phyloP scores from a whole-genome alignment of 2,329 filamentous ascomycete species.

The Neopestalotiopsis clavispora region DNA sequence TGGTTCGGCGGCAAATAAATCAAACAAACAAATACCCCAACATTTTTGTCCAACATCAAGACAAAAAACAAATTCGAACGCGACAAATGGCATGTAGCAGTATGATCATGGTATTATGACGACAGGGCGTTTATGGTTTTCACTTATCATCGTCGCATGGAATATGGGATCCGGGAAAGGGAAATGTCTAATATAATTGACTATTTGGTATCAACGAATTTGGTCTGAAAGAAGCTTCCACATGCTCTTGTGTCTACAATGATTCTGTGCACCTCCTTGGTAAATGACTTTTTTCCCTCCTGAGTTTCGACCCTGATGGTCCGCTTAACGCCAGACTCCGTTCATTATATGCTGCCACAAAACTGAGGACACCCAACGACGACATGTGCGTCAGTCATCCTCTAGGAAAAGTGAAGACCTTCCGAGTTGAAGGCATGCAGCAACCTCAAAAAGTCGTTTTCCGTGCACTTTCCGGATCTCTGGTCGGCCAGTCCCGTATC shows the following conservation, averaged over 20 bases:
- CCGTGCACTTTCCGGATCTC: conserved; percentile 84
- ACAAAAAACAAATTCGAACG: too few relatives aligned
- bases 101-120: conserved; percentile 1
- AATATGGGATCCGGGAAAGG: not conserved
- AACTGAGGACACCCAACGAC: not conserved
- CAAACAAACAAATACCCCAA: not conserved
- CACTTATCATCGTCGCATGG: not conserved
- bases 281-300: not conserved
- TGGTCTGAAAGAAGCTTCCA: not conserved
- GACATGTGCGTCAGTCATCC: not conserved
- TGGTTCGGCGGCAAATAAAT: conserved; percentile 76
- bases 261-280: not conserved
- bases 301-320: not conserved
- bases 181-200: not conserved
- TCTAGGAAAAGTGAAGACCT: conserved; percentile 86
- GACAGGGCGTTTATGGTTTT: not conserved
- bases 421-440: conserved; percentile 86
- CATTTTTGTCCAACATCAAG: too few relatives aligned
- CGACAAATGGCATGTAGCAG: not conserved
- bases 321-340: conserved; percentile 1
- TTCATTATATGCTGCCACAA: not conserved
- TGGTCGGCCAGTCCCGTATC: conserved; percentile 82
- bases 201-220: not conserved
- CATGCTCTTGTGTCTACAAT: not conserved
- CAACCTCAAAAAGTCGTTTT: conserved; percentile 87